phyloP scores from a whole-genome alignment of 2,329 filamentous ascomycete genomes.

The Bipolaris oryzae region DNA sequence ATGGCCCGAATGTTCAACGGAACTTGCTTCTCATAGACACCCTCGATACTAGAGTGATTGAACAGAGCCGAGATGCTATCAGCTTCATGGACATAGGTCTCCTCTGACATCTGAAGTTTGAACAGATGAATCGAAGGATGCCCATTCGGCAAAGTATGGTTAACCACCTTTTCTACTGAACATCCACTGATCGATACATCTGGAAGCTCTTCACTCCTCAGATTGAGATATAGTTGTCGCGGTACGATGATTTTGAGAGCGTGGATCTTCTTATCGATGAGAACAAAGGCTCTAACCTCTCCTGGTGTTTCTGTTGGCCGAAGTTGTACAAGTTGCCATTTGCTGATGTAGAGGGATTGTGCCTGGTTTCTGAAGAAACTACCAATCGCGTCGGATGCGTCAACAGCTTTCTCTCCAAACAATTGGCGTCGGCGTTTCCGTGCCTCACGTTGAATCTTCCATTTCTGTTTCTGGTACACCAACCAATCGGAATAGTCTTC shows the following conservation, averaged over 20 bases:
- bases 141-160: slow-evolving; percentile 90
- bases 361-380: slow-evolving; percentile 89
- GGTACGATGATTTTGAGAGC: slow-evolving; percentile 86
- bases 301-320: slow-evolving; percentile 82
- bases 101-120: slow-evolving; percentile 88
- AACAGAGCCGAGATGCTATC: slow-evolving; percentile 84
- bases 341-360: slow-evolving; percentile 85
- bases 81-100: slow-evolving; percentile 81
- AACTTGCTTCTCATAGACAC: slow-evolving; percentile 94
- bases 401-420: slow-evolving; percentile 80
- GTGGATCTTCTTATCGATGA: slow-evolving; percentile 94
- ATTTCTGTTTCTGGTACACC: slow-evolving; percentile 96
- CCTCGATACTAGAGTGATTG: slow-evolving; percentile 92
- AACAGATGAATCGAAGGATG: slow-evolving; percentile 94
- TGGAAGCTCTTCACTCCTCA: slow-evolving; percentile 85
- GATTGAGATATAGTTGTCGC: slow-evolving; percentile 86
- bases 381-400: slow-evolving; percentile 66
- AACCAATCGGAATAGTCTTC: slow-evolving; percentile 89
- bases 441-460: slow-evolving; percentile 96
- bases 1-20: slow-evolving; percentile 86
- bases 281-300: slow-evolving; percentile 83
- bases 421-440: slow-evolving; percentile 83
- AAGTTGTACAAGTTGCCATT: slow-evolving; percentile 93
- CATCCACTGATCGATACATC: slow-evolving; percentile 87
- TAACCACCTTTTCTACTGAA: slow-evolving; percentile 89